phyloP scores from a whole-genome alignment of 2,329 filamentous ascomycete species.

The Pseudopyrenochaeta lycopersici region DNA sequence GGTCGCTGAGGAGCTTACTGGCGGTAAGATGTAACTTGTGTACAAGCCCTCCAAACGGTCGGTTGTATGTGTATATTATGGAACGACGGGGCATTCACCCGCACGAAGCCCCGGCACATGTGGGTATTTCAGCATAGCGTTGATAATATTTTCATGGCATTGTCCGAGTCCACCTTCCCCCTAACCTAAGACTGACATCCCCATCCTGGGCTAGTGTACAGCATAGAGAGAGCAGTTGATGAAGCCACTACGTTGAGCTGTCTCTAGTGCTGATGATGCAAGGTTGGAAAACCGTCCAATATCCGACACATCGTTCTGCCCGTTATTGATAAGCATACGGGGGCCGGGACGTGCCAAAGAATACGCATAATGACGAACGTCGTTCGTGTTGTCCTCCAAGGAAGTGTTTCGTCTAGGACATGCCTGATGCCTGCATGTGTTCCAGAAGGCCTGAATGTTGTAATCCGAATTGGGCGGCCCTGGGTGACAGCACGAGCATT shows the following conservation, averaged over 20 bases:
- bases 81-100: not conserved
- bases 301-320: constrained; percentile 20
- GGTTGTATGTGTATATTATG: not conserved
- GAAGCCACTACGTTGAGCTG: no score
- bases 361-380: constrained; percentile 45
- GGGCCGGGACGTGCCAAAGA: constrained; percentile 24
- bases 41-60: not conserved
- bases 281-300: constrained; percentile 25
- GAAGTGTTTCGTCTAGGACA: constrained; percentile 39
- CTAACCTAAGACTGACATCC: no score
- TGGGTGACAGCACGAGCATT: constrained; percentile 56
- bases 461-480: constrained; percentile 55
- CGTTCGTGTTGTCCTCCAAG: constrained; percentile 38
- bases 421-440: constrained; percentile 22
- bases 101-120: no score
- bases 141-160: no score
- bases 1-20: constrained; percentile 73
- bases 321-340: constrained; percentile 24
- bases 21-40: constrained; percentile 62
- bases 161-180: no score
- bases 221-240: no score
- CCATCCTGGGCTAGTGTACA: no score
- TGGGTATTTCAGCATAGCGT: no score
- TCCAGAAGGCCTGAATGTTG: constrained; percentile 39
- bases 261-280: not conserved